Percentiles rank a stretch among this genome's conserved stretches.
Evolutionary conservation across 1,284 basidiomycete genomes (phyloP).

Genomic region (Pisolithus thermaeus): DNA sequence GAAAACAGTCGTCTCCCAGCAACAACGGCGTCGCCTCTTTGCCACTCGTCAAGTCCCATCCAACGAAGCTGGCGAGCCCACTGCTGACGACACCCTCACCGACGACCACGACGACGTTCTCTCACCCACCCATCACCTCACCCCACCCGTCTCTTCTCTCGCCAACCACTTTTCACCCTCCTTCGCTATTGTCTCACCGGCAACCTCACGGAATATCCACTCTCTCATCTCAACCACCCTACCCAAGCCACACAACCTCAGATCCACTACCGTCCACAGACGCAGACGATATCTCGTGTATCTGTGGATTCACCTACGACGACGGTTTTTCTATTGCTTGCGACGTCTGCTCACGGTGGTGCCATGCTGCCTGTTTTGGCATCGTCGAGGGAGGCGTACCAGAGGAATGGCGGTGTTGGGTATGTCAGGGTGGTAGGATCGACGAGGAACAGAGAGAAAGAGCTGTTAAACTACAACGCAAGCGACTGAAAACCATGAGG

Average conservation of each 20-base stretch:
- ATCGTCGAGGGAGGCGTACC: conserved; percentile 67
- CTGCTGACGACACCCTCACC: conserved; percentile 14
- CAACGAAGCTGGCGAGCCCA: conserved; percentile 8
- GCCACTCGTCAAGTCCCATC: background rate
- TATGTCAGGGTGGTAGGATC: conserved; percentile 45
- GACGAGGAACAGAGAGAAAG: conserved; percentile 35
- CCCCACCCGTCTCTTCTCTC: conserved; percentile 16
- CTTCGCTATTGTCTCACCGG: background rate
- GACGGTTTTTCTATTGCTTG: conserved; percentile 93
- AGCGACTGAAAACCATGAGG: conserved; percentile 22
- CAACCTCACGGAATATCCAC: conserved; percentile 15
- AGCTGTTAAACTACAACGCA: conserved; percentile 42
- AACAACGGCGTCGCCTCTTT: background rate
- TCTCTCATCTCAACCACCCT: conserved; percentile 3
- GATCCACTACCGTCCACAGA: conserved; percentile 23
- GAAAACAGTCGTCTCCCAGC: conserved; percentile 29
- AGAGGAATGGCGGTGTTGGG: conserved; percentile 67
- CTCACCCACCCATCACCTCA: conserved; percentile 13
- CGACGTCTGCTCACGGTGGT: conserved; percentile 86
- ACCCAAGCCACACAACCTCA: background rate
- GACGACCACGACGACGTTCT: conserved; percentile 16
- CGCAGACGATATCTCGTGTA: conserved; percentile 56
- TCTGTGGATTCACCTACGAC: conserved; percentile 71
- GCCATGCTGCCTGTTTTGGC: conserved; percentile 84
- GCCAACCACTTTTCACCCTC: conserved; percentile 10